Evolutionary conservation across 169 alveolate genomes (phyloP).

Genomic region (Plasmodium inui): DNA sequence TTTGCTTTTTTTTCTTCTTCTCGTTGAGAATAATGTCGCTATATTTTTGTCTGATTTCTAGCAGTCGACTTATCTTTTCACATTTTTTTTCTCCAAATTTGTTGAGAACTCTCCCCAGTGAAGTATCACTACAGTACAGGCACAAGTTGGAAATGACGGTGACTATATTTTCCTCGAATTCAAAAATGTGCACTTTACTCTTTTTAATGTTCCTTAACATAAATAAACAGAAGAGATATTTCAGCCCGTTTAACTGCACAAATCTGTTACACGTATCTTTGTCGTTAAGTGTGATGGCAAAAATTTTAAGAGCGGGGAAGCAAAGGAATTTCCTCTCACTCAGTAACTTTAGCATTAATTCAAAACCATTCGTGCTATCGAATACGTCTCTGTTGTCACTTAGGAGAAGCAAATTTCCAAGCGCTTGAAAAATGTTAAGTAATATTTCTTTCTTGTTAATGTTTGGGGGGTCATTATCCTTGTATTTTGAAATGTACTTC

Average conservation of each 20-base stretch:
- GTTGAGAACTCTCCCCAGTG: constrained; percentile 56
- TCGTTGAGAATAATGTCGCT: constrained; percentile 51
- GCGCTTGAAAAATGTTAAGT: constrained; percentile 66
- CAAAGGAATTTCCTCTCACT: constrained; percentile 75
- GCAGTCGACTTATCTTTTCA: constrained; percentile 47
- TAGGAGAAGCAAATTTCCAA: constrained; percentile 59
- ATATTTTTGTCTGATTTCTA: constrained; percentile 73
- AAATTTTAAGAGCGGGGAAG: constrained; percentile 59
- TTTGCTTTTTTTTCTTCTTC: constrained; percentile 41
- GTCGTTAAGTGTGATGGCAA: constrained; percentile 49
- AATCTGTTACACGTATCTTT: constrained; percentile 59
- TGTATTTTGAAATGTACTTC: constrained; percentile 56
- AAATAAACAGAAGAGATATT: constrained; percentile 61
- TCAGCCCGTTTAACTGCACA: constrained; percentile 52
- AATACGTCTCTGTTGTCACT: constrained; percentile 49
- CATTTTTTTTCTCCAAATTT: constrained; percentile 76
- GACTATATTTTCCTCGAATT: constrained; percentile 67
- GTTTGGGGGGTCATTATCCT: constrained; percentile 64
- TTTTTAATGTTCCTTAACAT: constrained; percentile 61
- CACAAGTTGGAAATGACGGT: constrained; percentile 64
- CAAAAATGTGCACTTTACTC: constrained; percentile 29
- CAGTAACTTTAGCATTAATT: constrained; percentile 65
- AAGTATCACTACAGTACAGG: constrained; percentile 48
- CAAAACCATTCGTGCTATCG: constrained; percentile 49
- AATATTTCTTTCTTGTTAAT: constrained; percentile 62